phyloP scores from a whole-genome alignment of 2,329 filamentous ascomycete species.

The Simplicillium aogashimaense region DNA sequence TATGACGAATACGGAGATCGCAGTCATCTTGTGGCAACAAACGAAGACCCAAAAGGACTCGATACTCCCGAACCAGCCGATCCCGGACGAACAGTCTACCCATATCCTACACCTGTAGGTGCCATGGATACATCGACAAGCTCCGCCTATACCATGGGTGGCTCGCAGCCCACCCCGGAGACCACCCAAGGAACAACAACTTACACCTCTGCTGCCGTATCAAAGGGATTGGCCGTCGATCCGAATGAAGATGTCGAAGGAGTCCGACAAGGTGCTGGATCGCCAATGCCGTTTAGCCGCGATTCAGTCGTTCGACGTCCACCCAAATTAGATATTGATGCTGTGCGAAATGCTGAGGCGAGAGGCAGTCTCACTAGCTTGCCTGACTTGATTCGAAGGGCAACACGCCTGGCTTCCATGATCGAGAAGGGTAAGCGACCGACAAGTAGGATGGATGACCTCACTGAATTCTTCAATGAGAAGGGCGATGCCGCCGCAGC shows the following conservation, averaged over 20 bases:
- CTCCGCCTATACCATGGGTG: slow-evolving; percentile 2
- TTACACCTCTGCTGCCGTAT: neutral
- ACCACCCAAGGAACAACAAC: neutral
- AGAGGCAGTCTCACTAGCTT: slow-evolving; percentile 87
- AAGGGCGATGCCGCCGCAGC: slow-evolving; percentile 25
- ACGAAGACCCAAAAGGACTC: too few species aligned
- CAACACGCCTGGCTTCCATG: slow-evolving; percentile 77
- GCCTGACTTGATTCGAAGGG: slow-evolving; percentile 80
- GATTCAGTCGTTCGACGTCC: slow-evolving; percentile 53
- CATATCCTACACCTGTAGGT: neutral
- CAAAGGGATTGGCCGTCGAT: neutral
- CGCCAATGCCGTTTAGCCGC: slow-evolving; percentile 17
- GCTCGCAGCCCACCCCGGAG: slow-evolving; percentile 1
- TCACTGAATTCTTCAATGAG: slow-evolving; percentile 39
- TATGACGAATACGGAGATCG: slow-evolving; percentile 43
- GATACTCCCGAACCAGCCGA: too few species aligned
- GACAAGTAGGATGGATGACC: slow-evolving; percentile 45
- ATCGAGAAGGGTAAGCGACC: slow-evolving; percentile 71
- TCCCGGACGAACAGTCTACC: too few species aligned
- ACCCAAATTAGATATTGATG: slow-evolving; percentile 70
- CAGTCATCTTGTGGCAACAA: slow-evolving; percentile 30
- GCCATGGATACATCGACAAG: slow-evolving; percentile 9
- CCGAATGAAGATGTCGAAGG: neutral
- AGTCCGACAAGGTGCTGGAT: neutral
- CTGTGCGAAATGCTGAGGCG: slow-evolving; percentile 69